Evolutionary conservation across 2,329 filamentous ascomycete species (phyloP).

Genomic region (Rhytidhysteron rufulum): DNA sequence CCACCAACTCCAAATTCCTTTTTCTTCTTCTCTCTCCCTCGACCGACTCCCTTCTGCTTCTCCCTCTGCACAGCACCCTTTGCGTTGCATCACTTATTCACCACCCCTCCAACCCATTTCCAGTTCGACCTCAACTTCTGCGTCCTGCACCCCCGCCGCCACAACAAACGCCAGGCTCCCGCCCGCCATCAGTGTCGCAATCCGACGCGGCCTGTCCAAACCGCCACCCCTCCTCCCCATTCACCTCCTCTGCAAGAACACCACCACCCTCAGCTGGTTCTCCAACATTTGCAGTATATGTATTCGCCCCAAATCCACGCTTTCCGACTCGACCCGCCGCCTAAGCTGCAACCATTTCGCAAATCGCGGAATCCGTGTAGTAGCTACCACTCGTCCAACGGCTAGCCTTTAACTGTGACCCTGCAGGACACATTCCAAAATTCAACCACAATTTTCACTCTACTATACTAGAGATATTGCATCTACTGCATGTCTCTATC

Average conservation of each 20-base stretch:
- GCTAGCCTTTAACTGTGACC: slow-evolving; percentile 58
- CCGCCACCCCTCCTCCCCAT: slow-evolving; percentile 30
- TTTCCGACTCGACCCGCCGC: slow-evolving; percentile 89
- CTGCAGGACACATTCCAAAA: slow-evolving; percentile 55
- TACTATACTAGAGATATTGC: slow-evolving; percentile 34
- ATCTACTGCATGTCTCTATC: slow-evolving; percentile 59
- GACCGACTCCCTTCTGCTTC: background rate
- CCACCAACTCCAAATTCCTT: background rate
- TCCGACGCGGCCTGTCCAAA: slow-evolving; percentile 25
- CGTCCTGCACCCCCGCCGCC: slow-evolving; percentile 3
- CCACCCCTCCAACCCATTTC: background rate
- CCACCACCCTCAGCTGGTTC: slow-evolving; percentile 24
- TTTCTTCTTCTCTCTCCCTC: background rate
- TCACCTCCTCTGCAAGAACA: slow-evolving; percentile 24
- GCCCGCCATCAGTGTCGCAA: slow-evolving; percentile 18
- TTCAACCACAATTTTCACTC: slow-evolving; percentile 31
- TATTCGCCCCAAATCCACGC: slow-evolving; percentile 96
- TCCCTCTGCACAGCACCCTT: background rate
- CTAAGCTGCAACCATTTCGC: slow-evolving; percentile 96
- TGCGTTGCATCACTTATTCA: background rate
- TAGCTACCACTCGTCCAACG: slow-evolving; percentile 84
- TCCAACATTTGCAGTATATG: slow-evolving; percentile 71
- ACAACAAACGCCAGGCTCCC: background rate
- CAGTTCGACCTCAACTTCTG: background rate
- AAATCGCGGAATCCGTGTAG: slow-evolving; percentile 92